Evolutionary conservation across 495 filamentous ascomycete species (phyloP), one percentile per base, ranked within the genome.

Genomic region (Aspergillus sclerotioniger): DNA sequence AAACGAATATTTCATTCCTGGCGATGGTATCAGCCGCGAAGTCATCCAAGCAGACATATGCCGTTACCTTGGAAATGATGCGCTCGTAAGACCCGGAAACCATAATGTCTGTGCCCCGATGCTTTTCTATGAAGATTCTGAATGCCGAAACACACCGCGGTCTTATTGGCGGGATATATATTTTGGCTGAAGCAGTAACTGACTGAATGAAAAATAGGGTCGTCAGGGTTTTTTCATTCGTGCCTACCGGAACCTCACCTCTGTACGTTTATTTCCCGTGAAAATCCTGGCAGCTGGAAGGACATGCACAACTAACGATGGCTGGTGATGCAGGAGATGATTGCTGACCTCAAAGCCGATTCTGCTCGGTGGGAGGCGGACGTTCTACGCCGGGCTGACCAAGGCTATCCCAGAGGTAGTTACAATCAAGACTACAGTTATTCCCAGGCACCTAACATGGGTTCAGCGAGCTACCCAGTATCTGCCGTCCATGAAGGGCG

Each of bases 11-110:
- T 96, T 95, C 71, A 85, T 93, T 54, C 87, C 88, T 21, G 90
- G 89, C 62, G 89, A 94, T 62, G 91, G 91, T 66, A 96, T 96
- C 72, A 88, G 90, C 73, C 84, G 92, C 59, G 90, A 96, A 72
- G 92, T 96, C 67, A 94, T 96, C 74, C 90, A 91, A 68, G 89
- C 91, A 69, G 91, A 96, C 76, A 93, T 96, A 59, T 95, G 91
- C 79, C 88, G 91, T 71, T 96, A 94, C 69, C 84, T 96, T 57
- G 92, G 91, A 62, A 90, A 90, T 67, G 92, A 96, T 81, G 92
- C 92, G 32, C 83, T 92, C 62, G 91, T 94, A 63, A 86, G 89
- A 71, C 92, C 91, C 57, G 90, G 90, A 71, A 83, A 77, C 59
- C 90, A 92, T 74, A 82, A 90, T 84, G 90, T 92, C 77, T 67